phyloP scores from a whole-genome alignment of 1,284 basidiomycete species.

The Boletus holoroseus region DNA sequence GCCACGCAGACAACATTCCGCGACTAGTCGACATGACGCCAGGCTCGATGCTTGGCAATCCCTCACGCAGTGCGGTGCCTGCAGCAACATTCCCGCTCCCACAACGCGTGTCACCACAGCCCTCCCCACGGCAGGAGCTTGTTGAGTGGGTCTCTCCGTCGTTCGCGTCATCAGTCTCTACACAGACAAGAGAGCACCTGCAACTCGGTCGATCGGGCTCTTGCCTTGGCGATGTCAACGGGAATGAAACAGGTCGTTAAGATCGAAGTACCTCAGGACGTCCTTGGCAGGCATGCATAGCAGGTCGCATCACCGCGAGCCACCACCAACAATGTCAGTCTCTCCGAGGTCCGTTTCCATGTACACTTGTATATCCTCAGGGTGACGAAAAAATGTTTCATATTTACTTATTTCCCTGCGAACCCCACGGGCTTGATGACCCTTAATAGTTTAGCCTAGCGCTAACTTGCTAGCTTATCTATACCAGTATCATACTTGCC shows the following conservation, averaged over 20 bases:
- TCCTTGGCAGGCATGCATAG: conserved; percentile 11
- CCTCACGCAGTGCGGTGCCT: conserved; percentile 13
- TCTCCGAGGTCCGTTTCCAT: conserved; percentile 9
- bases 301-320: conserved; percentile 6
- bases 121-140: conserved; percentile 28
- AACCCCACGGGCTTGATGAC: conserved; percentile 6
- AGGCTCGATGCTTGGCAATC: conserved; percentile 17
- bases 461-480: conserved; percentile 21
- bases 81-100: conserved; percentile 12
- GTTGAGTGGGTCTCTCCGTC: conserved; percentile 24
- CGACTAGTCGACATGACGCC: conserved; percentile 17
- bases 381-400: conserved; percentile 8
- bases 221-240: conserved; percentile 28
- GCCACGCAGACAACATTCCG: conserved; percentile 21
- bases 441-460: conserved; percentile 18
- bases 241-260: conserved; percentile 27
- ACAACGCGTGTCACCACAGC: conserved; percentile 31
- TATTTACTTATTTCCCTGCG: conserved; percentile 14
- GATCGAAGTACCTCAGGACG: conserved; percentile 2
- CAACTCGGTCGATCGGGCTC: conserved; percentile 22
- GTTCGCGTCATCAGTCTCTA: conserved; percentile 8
- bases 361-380: conserved; percentile 6
- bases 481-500: conserved; percentile 22
- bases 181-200: conserved; percentile 16
- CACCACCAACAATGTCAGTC: conserved; percentile 7